Percentiles rank a stretch among this genome's conserved stretches.
phyloP scores from a whole-genome alignment of 2,329 filamentous ascomycete species.

The Diplocarpon rosae region DNA sequence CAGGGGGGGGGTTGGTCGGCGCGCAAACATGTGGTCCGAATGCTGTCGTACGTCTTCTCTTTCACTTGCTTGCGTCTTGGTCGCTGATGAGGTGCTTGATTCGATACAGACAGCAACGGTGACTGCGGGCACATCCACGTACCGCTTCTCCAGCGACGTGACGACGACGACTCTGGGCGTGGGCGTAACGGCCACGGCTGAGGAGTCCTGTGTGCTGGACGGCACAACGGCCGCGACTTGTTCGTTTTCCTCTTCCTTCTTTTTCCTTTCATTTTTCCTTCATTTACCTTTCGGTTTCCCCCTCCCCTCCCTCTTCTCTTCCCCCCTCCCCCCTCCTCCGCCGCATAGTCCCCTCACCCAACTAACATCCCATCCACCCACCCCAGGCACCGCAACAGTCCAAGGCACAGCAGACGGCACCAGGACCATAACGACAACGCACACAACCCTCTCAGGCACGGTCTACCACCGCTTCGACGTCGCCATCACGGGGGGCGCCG shows the following conservation, averaged over 20 bases:
- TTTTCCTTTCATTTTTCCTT: too few relatives aligned
- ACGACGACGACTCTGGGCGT: slow-evolving; percentile 1
- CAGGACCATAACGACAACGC: neutral
- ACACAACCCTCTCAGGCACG: neutral
- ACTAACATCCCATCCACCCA: neutral
- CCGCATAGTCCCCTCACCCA: neutral
- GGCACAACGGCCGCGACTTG: slow-evolving; percentile 5
- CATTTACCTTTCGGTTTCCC: too few relatives aligned
- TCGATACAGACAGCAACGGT: neutral
- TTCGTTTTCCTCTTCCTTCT: neutral
- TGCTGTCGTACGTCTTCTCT: neutral
- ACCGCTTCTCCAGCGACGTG: slow-evolving; percentile 1
- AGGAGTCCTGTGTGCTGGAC: slow-evolving; percentile 1
- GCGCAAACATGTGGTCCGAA: slow-evolving; percentile 3
- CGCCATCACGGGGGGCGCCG: slow-evolving; percentile 4
- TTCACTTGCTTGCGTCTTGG: too few relatives aligned
- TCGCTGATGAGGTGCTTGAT: neutral
- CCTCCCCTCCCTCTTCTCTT: too few relatives aligned
- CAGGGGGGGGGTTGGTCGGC: neutral
- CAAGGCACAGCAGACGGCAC: neutral
- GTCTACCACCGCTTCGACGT: slow-evolving; percentile 6
- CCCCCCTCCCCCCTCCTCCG: neutral
- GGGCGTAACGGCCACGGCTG: neutral
- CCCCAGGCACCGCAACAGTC: slow-evolving; percentile 3
- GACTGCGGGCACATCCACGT: neutral